phyloP scores from a whole-genome alignment of 192 early-diverging fungal genomes.

The Glomus cerebriforme region DNA sequence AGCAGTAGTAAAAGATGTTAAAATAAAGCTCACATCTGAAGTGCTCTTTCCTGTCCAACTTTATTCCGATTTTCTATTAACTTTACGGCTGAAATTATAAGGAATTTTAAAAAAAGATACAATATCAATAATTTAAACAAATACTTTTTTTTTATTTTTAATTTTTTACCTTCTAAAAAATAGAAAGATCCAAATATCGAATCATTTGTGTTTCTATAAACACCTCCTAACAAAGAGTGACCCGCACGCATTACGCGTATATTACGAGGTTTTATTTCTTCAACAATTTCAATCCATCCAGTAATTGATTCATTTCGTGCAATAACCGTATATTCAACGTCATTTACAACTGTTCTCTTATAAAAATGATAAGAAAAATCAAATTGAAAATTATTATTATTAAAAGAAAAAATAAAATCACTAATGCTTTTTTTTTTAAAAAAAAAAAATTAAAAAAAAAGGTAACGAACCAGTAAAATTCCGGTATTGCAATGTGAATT shows the following conservation, averaged over 20 bases:
- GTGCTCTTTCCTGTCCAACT: conserved; percentile 43
- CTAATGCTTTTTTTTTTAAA: background rate
- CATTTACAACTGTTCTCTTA: conserved; percentile 26
- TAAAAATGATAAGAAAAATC: conserved; percentile 34
- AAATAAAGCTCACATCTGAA: conserved; percentile 40
- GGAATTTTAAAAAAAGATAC: background rate
- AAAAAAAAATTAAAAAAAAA: background rate
- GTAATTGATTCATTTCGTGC: conserved; percentile 78
- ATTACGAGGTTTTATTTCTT: conserved; percentile 50
- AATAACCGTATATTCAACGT: conserved; percentile 49
- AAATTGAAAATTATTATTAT: background rate
- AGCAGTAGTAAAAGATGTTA: background rate
- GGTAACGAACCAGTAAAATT: conserved; percentile 41
- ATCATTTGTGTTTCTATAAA: conserved; percentile 64
- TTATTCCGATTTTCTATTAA: background rate
- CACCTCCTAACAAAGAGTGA: conserved; percentile 87
- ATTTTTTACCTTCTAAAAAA: conserved; percentile 68
- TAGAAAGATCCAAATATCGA: conserved; percentile 85
- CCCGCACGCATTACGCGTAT: conserved; percentile 81
- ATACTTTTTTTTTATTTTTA: background rate
- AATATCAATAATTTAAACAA: background rate
- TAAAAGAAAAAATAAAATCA: no score
- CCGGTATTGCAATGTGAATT: conserved; percentile 57
- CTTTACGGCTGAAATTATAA: conserved; percentile 12
- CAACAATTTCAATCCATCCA: conserved; percentile 73